A percentile compares a stretch with the other conserved stretches of the same genome.
phyloP scores from a whole-genome alignment of 2,329 filamentous ascomycete genomes.

The Didymella exigua region DNA sequence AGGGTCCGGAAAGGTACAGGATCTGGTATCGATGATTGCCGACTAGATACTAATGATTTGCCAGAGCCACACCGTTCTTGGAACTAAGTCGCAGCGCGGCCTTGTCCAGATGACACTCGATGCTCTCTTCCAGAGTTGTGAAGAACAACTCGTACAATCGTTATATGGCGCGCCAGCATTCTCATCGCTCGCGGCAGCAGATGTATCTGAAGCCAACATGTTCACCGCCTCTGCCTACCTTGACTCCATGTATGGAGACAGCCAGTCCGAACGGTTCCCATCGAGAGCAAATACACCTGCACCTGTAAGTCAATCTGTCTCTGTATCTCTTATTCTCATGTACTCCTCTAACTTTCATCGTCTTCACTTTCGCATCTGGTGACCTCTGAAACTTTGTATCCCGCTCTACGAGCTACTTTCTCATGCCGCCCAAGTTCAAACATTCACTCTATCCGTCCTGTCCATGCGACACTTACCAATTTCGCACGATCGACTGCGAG shows the following conservation, averaged over 20 bases:
- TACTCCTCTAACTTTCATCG: constrained; percentile 17
- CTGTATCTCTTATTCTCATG: constrained; percentile 10
- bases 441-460: constrained; percentile 41
- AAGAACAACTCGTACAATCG: constrained; percentile 69
- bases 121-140: constrained; percentile 82
- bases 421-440: constrained; percentile 20
- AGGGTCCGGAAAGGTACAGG: constrained; percentile 85
- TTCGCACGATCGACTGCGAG: constrained; percentile 38
- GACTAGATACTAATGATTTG: constrained; percentile 13
- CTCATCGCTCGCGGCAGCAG: constrained; percentile 74
- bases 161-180: constrained; percentile 65
- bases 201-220: constrained; percentile 80
- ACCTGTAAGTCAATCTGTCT: constrained; percentile 45
- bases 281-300: constrained; percentile 56
- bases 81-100: constrained; percentile 83
- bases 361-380: constrained; percentile 18
- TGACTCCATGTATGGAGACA: constrained; percentile 76
- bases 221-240: constrained; percentile 77
- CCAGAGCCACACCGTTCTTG: constrained; percentile 93
- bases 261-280: constrained; percentile 57
- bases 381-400: constrained; percentile 29
- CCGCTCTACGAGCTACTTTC: constrained; percentile 26
- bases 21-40: background rate
- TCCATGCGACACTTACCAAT: constrained; percentile 29
- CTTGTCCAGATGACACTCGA: constrained; percentile 91